Percentiles rank a stretch among this genome's conserved stretches.
Conservation (phyloP, 164 flowering plant genomes). For the Sedum album region DNA sequence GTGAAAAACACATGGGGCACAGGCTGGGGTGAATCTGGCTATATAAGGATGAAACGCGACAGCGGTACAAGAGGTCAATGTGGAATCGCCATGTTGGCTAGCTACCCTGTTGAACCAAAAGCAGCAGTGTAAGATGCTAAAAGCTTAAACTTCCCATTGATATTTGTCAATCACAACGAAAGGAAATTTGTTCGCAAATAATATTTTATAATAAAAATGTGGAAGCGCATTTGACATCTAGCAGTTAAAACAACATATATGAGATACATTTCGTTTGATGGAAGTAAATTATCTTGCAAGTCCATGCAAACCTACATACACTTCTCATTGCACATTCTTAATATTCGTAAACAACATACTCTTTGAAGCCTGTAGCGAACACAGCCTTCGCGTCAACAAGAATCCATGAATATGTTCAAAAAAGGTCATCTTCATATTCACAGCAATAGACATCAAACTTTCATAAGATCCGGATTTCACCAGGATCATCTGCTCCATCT, state of each 20-base stretch:
- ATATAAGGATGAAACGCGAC: slow-evolving; percentile 32
- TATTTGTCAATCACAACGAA: background rate
- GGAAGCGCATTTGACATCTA: too few relatives aligned
- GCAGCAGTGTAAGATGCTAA: background rate
- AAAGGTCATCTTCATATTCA: too few relatives aligned
- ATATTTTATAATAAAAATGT: too few relatives aligned
- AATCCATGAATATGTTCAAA: too few relatives aligned
- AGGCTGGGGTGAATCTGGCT: slow-evolving; percentile 53
- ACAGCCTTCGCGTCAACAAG: too few relatives aligned
- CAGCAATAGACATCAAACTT: too few relatives aligned
- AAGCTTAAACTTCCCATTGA: background rate
- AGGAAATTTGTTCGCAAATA: background rate
- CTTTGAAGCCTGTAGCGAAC: too few relatives aligned
- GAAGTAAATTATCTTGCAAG: too few relatives aligned
- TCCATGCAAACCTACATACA: too few relatives aligned
- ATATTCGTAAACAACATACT: too few relatives aligned
- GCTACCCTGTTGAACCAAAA: slow-evolving; percentile 31
- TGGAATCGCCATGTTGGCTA: slow-evolving; percentile 43
- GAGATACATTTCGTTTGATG: background rate
- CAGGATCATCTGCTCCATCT: slow-evolving; percentile 90
- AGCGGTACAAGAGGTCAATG: slow-evolving; percentile 25
- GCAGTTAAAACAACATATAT: background rate
- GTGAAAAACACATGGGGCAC: slow-evolving; percentile 63
- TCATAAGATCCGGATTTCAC: slow-evolving; percentile 18
- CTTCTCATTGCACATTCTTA: too few relatives aligned